Evolutionary conservation across 202 grass and related monocot genomes (phyloP), one percentile per base, ranked within the genome.

Genomic region (Cymbopogon flexuosus): DNA sequence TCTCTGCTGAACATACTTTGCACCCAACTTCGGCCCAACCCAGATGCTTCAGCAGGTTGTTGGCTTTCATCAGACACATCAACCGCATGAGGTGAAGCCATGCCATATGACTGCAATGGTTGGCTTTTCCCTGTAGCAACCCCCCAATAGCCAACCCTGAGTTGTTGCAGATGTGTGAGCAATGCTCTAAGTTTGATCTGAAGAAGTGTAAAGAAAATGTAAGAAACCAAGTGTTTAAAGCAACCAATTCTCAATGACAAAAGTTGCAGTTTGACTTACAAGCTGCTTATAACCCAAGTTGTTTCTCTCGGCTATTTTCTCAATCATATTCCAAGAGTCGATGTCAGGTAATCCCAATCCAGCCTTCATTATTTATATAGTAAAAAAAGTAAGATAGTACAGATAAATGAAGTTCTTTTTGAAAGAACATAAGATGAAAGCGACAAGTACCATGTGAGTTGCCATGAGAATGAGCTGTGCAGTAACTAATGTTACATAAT

Each of bases 1-100:
- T 99, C 96, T 87, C 96, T 93, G 75, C 90, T 99, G 80, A 99
- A 99, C 96, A 99, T 99, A 84, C 92, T 95, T 71, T 95, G 92
- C 83, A 99, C 87, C 96, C 96, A 99, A 86, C 85, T 99, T 84
- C 96, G 86, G 21, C 96, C 96, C 75, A 99, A 72, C 51, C 81
- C 96, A 84, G 96, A 95, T 68, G 96, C 92, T 80, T 99, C 96
- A 23, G 96, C 79, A 80, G 92, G 92, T 84, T 94, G 87, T 84
- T 97, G 90, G 65, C 84, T 91, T 87, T 94, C 96, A 75, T 99
- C 92, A 70, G 90, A 83, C 81, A 88, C 85, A 90, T 98, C 90
- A 72, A 72, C 69, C 1, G 84, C 88, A 76, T 84, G 92, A 82
- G 96, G 96, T 40, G 96, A 99, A 76, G 90, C 85, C 88, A 95